Percentiles rank a stretch among this genome's conserved stretches.
Evolutionary conservation across 2,329 filamentous ascomycete species (phyloP).

Genomic region (Neofusicoccum parvum): DNA sequence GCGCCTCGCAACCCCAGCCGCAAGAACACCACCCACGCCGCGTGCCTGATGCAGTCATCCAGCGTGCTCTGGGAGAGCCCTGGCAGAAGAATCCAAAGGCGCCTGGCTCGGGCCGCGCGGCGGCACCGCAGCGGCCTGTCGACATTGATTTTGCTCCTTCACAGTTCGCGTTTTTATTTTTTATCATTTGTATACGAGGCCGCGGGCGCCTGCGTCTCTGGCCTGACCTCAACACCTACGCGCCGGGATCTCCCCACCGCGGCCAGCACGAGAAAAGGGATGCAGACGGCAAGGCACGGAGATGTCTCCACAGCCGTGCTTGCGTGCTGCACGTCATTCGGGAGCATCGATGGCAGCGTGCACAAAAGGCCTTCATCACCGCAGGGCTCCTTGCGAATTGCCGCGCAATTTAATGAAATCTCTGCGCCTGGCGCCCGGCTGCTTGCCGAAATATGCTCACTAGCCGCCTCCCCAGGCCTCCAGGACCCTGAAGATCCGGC

Average conservation of each 20-base stretch:
- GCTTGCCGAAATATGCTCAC: conserved; percentile 13
- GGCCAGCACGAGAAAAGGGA: neutral
- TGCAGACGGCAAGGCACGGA: conserved; percentile 1
- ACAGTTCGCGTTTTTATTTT: neutral
- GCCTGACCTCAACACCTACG: conserved; percentile 2
- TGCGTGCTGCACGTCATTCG: conserved; percentile 14
- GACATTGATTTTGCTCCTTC: neutral
- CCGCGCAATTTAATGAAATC: conserved; percentile 11
- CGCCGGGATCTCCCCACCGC: conserved; percentile 1
- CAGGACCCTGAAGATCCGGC: conserved; percentile 18
- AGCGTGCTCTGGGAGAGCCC: neutral
- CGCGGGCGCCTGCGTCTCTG: neutral
- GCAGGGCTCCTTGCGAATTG: conserved; percentile 8
- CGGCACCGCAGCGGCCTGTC: neutral
- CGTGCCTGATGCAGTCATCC: neutral
- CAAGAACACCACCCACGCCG: neutral
- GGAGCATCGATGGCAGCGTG: neutral
- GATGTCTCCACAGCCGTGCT: conserved; percentile 7
- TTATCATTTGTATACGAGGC: neutral
- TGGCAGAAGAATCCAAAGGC: neutral
- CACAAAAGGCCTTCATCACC: conserved; percentile 14
- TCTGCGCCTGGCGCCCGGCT: conserved; percentile 6
- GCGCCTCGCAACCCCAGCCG: neutral
- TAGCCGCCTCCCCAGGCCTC: conserved; percentile 3
- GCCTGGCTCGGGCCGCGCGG: conserved; percentile 1